These are phyloP conservation scores for Ogataea methanolica DNA, from an alignment of 805 yeast genomes.

Conservation along the genomic window DNA sequence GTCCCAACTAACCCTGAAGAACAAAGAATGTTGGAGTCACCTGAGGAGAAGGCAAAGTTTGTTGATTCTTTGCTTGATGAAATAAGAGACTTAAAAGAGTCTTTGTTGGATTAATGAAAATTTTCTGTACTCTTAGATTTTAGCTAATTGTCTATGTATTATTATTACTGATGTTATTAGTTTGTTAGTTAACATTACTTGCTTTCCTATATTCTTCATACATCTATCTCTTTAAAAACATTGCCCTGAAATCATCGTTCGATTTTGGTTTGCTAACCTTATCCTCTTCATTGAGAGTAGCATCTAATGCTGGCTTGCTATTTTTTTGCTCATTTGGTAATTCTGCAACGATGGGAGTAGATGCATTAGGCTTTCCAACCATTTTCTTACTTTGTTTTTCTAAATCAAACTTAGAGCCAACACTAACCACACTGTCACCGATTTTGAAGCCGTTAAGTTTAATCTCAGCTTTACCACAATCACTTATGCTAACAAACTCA, in stretches of 20 bases:
- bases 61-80: constrained; percentile 45
- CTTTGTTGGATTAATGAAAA: constrained; percentile 25
- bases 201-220: neutral
- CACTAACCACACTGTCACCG: constrained; percentile 26
- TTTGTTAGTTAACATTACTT: neutral
- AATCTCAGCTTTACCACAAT: constrained; percentile 51
- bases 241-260: constrained; percentile 35
- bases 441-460: constrained; percentile 35
- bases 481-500: constrained; percentile 36
- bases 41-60: constrained; percentile 39
- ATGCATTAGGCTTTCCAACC: no score
- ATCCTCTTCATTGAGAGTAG: no score
- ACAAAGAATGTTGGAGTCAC: constrained; percentile 44
- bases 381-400: constrained; percentile 1
- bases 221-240: constrained; percentile 22
- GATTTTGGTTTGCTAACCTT: constrained; percentile 17
- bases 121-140: neutral
- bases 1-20: constrained; percentile 63
- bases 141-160: neutral
- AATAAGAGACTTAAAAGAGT: constrained; percentile 48
- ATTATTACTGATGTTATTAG: neutral
- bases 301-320: neutral
- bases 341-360: no score
- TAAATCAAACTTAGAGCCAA: constrained; percentile 33
- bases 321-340: no score